Base-by-base conservation (phyloP, 2,329 filamentous ascomycete genomes). In the Plectosphaerella plurivora region DNA sequence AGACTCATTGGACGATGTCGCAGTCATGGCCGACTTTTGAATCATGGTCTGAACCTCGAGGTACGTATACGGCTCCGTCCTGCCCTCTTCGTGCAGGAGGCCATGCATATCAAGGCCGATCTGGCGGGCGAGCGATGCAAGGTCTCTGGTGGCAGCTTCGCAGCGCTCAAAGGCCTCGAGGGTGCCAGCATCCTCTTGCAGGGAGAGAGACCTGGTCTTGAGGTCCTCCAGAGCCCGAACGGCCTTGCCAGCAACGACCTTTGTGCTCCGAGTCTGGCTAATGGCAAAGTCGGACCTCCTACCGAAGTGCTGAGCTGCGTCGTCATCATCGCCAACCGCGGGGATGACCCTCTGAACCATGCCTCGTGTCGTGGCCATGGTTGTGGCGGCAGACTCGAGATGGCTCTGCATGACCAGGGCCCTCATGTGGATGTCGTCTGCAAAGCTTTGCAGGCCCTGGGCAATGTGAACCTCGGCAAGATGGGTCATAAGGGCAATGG, bases 401-500 rank as follows among this genome's bases (percentile, higher is more conserved):
- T 92, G 86, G 62, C 84, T 91, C 65, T 95, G 90, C 70, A 91
- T 84, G 56, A 93, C 73, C 46, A 84, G 68, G 3, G 88, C 82
- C 57, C 83, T 84, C 86, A 93, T 93, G 61, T 91, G 83, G 35
- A 92, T 72, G 60, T 91, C 84, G 63, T 92, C 87, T 0, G 90
- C 89, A 65, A 89, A 90, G 63, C 83, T 86, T 58, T 88, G 83
- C 9, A 91, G 73, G 44, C 25, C 25, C 14, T 46, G 18, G 1
- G 83, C 79, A 46, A 96, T 84, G 63, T 96, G 86, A 20, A 92
- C 85, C 63, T 93, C 89, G 10, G 84, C 87, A 14, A 97, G 79
- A 66, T 97, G 91, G n/a, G 83, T 82, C 78, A 97, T 86, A 51
- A 97, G 79, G 50, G 91, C 88, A 60, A 95, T 89, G 7, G 89